These are phyloP conservation scores for Daldinia childiae DNA, from an alignment of 495 filamentous ascomycete species.

Conservation along the genomic window DNA sequence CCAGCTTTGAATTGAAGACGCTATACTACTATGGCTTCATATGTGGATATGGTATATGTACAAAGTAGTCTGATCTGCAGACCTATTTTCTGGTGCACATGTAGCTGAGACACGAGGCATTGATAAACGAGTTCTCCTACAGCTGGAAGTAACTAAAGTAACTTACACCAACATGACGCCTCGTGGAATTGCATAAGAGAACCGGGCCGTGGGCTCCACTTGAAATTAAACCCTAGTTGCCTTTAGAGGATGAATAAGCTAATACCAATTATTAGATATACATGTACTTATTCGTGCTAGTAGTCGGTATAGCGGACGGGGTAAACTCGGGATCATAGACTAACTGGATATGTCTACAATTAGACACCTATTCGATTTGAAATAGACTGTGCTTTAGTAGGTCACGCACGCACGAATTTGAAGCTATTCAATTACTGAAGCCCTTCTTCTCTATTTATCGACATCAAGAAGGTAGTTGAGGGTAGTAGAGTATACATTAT, in stretches of 20 bases:
- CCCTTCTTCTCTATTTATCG: not conserved
- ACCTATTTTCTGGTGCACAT: not conserved
- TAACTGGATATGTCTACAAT: not conserved
- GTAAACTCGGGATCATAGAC: conserved; percentile 35
- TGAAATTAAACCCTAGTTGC: conserved; percentile 24
- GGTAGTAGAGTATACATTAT: not conserved
- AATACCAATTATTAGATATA: conserved; percentile 16
- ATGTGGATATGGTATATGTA: conserved; percentile 19
- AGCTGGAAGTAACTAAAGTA: conserved; percentile 10
- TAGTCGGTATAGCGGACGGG: conserved; percentile 21
- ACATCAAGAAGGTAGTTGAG: not conserved
- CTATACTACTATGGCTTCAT: conserved; percentile 10
- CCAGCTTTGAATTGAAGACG: conserved; percentile 12
- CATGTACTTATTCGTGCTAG: not conserved
- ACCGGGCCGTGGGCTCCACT: conserved; percentile 20
- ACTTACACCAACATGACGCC: not conserved
- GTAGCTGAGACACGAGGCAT: conserved; percentile 27
- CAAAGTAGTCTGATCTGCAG: not conserved
- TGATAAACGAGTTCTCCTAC: conserved; percentile 16
- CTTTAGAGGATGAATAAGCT: conserved; percentile 31
- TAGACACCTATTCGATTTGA: not conserved
- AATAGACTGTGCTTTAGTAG: not conserved
- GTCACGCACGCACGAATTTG: not conserved
- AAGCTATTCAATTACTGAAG: conserved; percentile 9
- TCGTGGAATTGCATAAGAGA: conserved; percentile 26